Evolutionary conservation across 1,284 basidiomycete genomes (phyloP).

Genomic region (Amylostereum areolatum): DNA sequence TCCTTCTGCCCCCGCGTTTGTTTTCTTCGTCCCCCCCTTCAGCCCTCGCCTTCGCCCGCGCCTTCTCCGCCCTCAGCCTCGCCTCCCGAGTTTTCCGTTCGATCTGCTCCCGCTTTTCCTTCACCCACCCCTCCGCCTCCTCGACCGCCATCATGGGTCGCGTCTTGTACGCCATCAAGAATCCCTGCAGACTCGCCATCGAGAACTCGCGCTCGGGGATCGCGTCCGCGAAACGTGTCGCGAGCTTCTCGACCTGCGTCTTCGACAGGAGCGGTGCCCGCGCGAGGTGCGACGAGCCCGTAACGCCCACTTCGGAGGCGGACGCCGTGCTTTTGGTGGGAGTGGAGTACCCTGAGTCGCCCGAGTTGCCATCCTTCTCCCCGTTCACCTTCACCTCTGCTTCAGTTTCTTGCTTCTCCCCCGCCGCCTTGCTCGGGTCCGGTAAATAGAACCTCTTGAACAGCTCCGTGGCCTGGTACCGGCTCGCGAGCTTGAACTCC

Average conservation of each 20-base stretch:
- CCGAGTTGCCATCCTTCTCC: constrained; percentile 8
- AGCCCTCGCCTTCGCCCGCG: neutral
- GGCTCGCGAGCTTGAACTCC: constrained; percentile 65
- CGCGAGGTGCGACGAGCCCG: constrained; percentile 19
- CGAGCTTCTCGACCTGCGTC: constrained; percentile 35
- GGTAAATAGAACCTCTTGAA: constrained; percentile 63
- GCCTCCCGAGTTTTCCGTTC: constrained; percentile 7
- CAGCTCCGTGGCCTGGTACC: constrained; percentile 56
- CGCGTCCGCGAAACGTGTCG: constrained; percentile 46
- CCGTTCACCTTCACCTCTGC: constrained; percentile 10
- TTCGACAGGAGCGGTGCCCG: constrained; percentile 28
- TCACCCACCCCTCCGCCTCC: constrained; percentile 20
- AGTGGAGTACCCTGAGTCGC: constrained; percentile 15
- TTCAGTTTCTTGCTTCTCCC: neutral
- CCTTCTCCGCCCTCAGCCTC: neutral
- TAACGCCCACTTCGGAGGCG: constrained; percentile 15
- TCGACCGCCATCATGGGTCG: constrained; percentile 52
- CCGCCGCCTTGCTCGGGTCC: constrained; percentile 18
- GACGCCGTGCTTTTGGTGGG: neutral
- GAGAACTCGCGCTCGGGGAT: constrained; percentile 65
- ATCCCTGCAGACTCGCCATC: constrained; percentile 72
- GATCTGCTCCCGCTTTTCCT: constrained; percentile 18
- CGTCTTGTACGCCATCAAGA: constrained; percentile 66
- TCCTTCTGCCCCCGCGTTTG: neutral
- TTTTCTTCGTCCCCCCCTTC: neutral